Evolutionary conservation across 2,329 filamentous ascomycete genomes (phyloP).

Genomic region (Grosmannia serpens): DNA sequence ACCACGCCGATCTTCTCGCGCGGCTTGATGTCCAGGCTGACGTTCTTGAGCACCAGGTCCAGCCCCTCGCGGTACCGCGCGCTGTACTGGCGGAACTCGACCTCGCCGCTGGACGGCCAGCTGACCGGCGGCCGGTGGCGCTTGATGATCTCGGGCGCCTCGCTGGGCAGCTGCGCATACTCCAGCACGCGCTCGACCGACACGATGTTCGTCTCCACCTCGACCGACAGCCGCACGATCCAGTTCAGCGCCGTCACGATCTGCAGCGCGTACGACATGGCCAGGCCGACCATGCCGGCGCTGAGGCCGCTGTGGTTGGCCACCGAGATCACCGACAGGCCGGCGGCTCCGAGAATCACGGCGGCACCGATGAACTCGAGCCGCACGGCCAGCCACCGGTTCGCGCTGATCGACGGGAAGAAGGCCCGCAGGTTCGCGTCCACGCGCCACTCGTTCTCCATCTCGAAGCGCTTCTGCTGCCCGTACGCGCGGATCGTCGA

Average conservation of each 20-base stretch:
- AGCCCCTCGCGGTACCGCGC: conserved; percentile 83
- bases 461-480: conserved; percentile 74
- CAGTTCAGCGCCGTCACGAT: conserved; percentile 97
- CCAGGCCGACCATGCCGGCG: conserved; percentile 73
- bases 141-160: conserved; percentile 88
- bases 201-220: conserved; percentile 99
- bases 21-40: conserved; percentile 84
- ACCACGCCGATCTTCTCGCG: conserved; percentile 98
- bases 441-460: conserved; percentile 95
- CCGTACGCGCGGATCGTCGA: conserved; percentile 92
- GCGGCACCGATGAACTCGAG: conserved; percentile 92
- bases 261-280: conserved; percentile 94
- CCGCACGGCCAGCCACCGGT: conserved; percentile 87
- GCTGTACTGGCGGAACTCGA: conserved; percentile 89
- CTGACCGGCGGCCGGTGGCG: conserved; percentile 76
- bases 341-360: conserved; percentile 80
- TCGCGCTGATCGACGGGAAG: conserved; percentile 90
- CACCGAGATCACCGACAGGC: conserved; percentile 72
- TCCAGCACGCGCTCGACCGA: conserved; percentile 96
- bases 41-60: conserved; percentile 85
- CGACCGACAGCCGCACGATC: conserved; percentile 96
- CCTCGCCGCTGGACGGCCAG: conserved; percentile 82
- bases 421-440: conserved; percentile 91
- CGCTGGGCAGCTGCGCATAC: conserved; percentile 81
- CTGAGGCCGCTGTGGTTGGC: conserved; percentile 51